Evolutionary conservation across 345 rosid genomes (phyloP).

Genomic region (Euphorbia lathyris): DNA sequence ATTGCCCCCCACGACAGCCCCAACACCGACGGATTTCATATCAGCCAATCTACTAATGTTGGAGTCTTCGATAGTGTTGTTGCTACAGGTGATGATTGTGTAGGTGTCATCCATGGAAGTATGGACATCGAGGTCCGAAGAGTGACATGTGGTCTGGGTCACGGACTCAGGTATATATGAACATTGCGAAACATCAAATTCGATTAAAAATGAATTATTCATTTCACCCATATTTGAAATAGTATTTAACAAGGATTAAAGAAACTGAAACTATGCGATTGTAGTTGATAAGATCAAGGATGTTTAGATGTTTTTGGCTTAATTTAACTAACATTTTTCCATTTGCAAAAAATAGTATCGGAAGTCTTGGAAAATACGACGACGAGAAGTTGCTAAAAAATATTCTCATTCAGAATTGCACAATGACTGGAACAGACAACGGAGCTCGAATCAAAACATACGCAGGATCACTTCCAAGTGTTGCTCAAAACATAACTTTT

Average conservation of each 20-base stretch:
- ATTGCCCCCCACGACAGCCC: slow-evolving; percentile 53
- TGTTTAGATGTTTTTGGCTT: no score
- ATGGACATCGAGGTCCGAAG: slow-evolving; percentile 40
- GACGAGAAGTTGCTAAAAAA: slow-evolving; percentile 54
- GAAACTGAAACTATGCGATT: no score
- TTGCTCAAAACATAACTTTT: no score
- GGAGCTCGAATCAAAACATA: no score
- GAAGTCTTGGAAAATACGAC: slow-evolving; percentile 66
- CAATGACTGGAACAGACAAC: slow-evolving; percentile 37
- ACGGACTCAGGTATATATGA: slow-evolving; percentile 59
- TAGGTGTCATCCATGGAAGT: slow-evolving; percentile 63
- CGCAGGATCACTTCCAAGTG: no score
- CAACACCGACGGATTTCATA: slow-evolving; percentile 68
- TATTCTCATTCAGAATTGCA: slow-evolving; percentile 43
- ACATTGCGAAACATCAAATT: no score
- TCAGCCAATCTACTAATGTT: slow-evolving; percentile 52
- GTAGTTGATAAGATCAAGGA: no score
- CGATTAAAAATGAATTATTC: no score
- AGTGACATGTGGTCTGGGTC: slow-evolving; percentile 73
- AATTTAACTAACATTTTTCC: no score
- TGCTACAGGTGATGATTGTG: slow-evolving; percentile 67
- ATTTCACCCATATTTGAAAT: no score
- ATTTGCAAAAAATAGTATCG: slow-evolving; percentile 35
- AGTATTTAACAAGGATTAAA: no score
- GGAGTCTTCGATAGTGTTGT: slow-evolving; percentile 37